Evolutionary conservation across 345 rosid species (phyloP).

Genomic region (Eucalyptus caleyi): DNA sequence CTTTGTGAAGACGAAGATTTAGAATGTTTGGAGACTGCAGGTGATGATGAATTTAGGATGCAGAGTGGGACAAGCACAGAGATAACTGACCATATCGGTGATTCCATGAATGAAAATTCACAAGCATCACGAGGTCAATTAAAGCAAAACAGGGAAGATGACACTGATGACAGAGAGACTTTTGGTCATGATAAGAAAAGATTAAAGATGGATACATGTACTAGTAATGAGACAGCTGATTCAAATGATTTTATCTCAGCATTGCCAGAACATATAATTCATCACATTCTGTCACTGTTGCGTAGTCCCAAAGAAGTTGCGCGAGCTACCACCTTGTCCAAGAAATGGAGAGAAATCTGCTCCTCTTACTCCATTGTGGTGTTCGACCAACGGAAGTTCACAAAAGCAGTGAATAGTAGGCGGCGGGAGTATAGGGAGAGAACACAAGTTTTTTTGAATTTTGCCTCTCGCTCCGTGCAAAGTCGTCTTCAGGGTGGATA

Average conservation of each 20-base stretch:
- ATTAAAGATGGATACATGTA: background rate
- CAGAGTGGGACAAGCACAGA: background rate
- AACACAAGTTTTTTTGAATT: background rate
- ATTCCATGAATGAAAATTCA: background rate
- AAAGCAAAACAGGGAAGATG: background rate
- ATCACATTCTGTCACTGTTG: slow-evolving; percentile 9
- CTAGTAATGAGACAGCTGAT: background rate
- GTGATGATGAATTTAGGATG: background rate
- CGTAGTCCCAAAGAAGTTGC: slow-evolving; percentile 19
- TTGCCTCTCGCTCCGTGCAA: slow-evolving; percentile 4
- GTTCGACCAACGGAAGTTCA: slow-evolving; percentile 19
- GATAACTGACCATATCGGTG: background rate
- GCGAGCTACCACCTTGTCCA: slow-evolving; percentile 17
- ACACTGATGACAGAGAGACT: background rate
- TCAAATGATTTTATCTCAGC: slow-evolving; percentile 8
- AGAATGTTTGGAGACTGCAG: background rate
- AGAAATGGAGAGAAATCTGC: slow-evolving; percentile 17
- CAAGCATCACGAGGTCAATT: background rate
- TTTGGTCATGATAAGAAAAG: background rate
- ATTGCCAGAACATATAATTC: slow-evolving; percentile 18
- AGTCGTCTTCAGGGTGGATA: background rate
- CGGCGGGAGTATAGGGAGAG: background rate
- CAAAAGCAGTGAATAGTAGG: background rate
- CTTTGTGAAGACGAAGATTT: background rate
- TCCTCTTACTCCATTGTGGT: slow-evolving; percentile 5